Base-by-base conservation (phyloP, 2,329 filamentous ascomycete genomes). In the Mariannaea sp. region DNA sequence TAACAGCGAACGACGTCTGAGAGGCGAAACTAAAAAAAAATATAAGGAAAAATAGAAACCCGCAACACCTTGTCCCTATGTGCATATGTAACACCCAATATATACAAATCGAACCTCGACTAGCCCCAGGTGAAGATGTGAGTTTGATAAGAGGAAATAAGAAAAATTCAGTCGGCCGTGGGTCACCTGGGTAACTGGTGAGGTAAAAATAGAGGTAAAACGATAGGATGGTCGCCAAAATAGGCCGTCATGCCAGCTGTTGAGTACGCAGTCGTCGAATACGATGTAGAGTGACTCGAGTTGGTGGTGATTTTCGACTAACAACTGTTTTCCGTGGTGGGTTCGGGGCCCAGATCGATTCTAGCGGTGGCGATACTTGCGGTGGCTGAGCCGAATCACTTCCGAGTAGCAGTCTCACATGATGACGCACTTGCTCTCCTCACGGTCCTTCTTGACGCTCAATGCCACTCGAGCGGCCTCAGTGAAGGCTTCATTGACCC, bases 401-500 rank as follows among this genome's bases (percentile, higher is more conserved):
- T 16, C n/a, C 19, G 38, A 14, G 41, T 5, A 40, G n/a, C 33
- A 40, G n/a, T 30, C 36, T 72, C 73, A 87, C 84, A 87, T 86
- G 56, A 87, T 70, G 56, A 68, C 67, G 70, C 84, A 87, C 68
- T 83, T 84, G 58, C 76, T 77, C 53, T 84, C 81, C 57, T 86
- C 83, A 64, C 83, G 80, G 56, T 83, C 83, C 65, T 84, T 82
- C 75, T 82, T 86, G 52, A 88, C 84, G 62, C 84, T 85, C 50
- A 99, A 80, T 12, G 94, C 94, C 29, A 99, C 94, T 67, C 95
- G 88, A 19, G 94, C 93, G 33, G 94, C 94, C 78, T 99, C 94
- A 33, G 94, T 97, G 69, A 99, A 99, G 36, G 94, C 94, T 75
- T 99, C 94, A 74, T 97, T 97, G 69, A 99, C 95, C 56, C 94